Percentiles rank a stretch among this genome's conserved stretches.
Evolutionary conservation across 73 alveolate species (phyloP).

Genomic region (Breviolum minutum): DNA sequence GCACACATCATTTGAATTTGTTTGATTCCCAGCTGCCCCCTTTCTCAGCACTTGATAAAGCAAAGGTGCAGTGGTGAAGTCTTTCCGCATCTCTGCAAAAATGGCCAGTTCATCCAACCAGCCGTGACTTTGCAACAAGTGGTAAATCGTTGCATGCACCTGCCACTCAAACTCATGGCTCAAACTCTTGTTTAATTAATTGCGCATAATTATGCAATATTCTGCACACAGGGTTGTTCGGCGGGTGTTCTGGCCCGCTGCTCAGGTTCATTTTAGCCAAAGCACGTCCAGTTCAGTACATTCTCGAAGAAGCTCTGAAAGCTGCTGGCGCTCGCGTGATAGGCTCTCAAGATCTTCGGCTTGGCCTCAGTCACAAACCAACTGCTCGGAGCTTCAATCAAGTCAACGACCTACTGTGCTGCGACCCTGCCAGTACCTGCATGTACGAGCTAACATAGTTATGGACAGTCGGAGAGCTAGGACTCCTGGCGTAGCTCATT

Average conservation of each 20-base stretch:
- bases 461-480: neutral
- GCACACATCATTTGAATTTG: too few species aligned
- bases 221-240: too few species aligned
- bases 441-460: too few species aligned
- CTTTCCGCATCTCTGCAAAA: constrained; percentile 74
- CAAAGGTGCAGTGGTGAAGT: constrained; percentile 53
- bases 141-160: constrained; percentile 77
- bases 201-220: neutral
- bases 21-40: neutral
- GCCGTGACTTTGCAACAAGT: constrained; percentile 92
- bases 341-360: neutral
- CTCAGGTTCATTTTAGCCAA: neutral
- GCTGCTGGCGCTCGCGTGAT: constrained; percentile 33
- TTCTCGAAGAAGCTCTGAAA: neutral
- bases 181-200: too few species aligned
- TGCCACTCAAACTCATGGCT: neutral
- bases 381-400: neutral
- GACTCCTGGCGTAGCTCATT: constrained; percentile 37
- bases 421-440: too few species aligned
- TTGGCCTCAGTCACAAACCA: neutral
- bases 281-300: constrained; percentile 10
- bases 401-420: neutral
- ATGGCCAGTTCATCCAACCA: constrained; percentile 68
- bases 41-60: neutral
- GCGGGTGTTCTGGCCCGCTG: too few species aligned